phyloP scores from a whole-genome alignment of 352 stramenopile species.

The Phytophthora niederhauseri region DNA sequence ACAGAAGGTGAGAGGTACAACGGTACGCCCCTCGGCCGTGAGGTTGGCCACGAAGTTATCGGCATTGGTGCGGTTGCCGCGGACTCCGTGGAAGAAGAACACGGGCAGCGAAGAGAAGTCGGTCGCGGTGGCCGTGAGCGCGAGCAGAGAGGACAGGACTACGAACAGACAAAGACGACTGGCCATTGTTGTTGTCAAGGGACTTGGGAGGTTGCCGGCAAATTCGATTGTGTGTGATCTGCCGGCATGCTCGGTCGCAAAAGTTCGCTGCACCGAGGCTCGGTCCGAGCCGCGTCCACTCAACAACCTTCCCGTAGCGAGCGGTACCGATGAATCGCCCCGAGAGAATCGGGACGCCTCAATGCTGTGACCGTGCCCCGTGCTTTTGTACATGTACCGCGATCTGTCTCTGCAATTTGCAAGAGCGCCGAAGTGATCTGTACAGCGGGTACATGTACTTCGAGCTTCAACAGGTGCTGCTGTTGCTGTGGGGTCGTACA shows the following conservation, averaged over 20 bases:
- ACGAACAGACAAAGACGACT: not conserved
- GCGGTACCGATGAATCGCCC: not conserved
- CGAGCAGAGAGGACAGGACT: conserved; percentile 6
- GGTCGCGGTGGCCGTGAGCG: not conserved
- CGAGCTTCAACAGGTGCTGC: not conserved
- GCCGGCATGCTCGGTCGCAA: not conserved
- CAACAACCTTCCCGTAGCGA: conserved; percentile 1
- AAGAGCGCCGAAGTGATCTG: conserved; percentile 19
- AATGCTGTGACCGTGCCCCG: not conserved
- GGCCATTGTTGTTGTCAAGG: not conserved
- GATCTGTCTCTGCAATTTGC: conserved; percentile 24
- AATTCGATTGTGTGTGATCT: conserved; percentile 17
- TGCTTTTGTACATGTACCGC: not conserved
- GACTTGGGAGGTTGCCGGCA: conserved; percentile 4
- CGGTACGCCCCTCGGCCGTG: conserved; percentile 30
- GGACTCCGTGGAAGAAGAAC: conserved; percentile 54
- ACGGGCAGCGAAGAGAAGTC: conserved; percentile 32
- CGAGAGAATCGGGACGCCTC: not conserved
- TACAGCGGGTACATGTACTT: not conserved
- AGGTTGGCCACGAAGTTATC: conserved; percentile 37
- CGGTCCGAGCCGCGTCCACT: conserved; percentile 9
- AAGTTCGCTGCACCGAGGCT: not conserved
- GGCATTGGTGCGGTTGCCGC: conserved; percentile 13
- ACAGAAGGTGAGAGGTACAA: conserved; percentile 45
- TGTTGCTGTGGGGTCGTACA: not conserved